Percentiles rank a stretch among this genome's conserved stretches.
phyloP scores from a whole-genome alignment of 352 stramenopile species.

The Phytophthora hibernalis region DNA sequence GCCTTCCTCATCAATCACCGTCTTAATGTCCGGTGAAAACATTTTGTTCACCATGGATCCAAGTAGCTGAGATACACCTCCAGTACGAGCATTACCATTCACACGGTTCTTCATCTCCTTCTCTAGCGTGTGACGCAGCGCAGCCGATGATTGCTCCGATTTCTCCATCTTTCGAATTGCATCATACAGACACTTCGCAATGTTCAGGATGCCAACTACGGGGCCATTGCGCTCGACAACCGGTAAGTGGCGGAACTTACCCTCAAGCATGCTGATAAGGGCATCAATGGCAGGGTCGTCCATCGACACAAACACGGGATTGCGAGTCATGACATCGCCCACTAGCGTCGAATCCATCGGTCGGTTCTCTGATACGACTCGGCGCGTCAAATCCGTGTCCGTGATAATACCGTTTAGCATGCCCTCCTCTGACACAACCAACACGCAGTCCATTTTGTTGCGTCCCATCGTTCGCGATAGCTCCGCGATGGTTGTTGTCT shows the following conservation, averaged over 20 bases:
- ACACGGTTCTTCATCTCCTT: constrained; percentile 73
- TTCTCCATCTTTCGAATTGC: constrained; percentile 98
- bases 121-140: constrained; percentile 79
- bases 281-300: constrained; percentile 87
- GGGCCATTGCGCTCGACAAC: constrained; percentile 81
- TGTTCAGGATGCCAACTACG: constrained; percentile 97
- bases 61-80: constrained; percentile 70
- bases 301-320: constrained; percentile 86
- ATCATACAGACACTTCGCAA: constrained; percentile 99
- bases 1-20: constrained; percentile 82
- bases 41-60: constrained; percentile 90
- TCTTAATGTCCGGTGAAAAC: constrained; percentile 89
- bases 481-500: constrained; percentile 86
- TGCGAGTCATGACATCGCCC: constrained; percentile 83
- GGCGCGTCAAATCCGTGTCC: constrained; percentile 89
- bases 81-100: constrained; percentile 35
- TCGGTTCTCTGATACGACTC: constrained; percentile 83
- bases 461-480: constrained; percentile 89
- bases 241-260: constrained; percentile 88
- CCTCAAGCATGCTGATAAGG: constrained; percentile 87
- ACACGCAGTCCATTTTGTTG: constrained; percentile 92
- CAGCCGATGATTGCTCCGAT: constrained; percentile 76
- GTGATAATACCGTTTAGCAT: constrained; percentile 96
- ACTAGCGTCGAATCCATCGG: constrained; percentile 75
- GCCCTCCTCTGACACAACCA: constrained; percentile 92